Base-by-base conservation (phyloP, 305 asterid genomes). In the Fraxinus platypoda region DNA sequence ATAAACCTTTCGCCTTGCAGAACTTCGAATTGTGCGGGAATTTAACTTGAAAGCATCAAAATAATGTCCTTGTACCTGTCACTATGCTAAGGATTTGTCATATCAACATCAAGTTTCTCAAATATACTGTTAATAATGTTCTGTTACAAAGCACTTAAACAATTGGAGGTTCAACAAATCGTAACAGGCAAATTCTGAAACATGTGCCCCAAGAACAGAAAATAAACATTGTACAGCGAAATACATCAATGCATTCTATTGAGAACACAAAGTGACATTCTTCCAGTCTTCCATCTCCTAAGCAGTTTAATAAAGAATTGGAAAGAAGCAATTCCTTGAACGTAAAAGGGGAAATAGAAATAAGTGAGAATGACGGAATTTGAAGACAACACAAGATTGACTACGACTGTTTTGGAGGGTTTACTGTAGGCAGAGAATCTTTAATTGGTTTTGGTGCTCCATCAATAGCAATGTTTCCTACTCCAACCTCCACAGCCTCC, bases 401-500 rank as follows among this genome's bases (percentile, higher is more conserved):
- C 64, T 13, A 76, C 19, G 31, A 52, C 41, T 41, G 79, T 25
- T 64, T 84, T 71, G 78, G 21, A 77, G 85, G 80, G 80, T 76
- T 81, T 70, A 75, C 52, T 41, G 64, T 37, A 68, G 85, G 71
- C 54, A 46, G 80, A 57, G 76, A 72, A 57, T 78, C 90, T 81
- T 81, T 71, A 12, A 9, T 74, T 19, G 84, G 9, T 79, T 81
- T 78, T 76, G 82, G 8, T 21, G 84, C 79, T 74, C 81, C 86
- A 75, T 78, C 88, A 82, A 88, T 87, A 74, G 83, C 86, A 79
- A 88, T 85, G 79, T 82, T 88, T 19, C 84, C 86, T 35, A 87
- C 85, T 74, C 87, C 52, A 26, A 82, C 86, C 86, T 88, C 91
- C 84, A 82, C 82, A 49, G 91, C 84, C 77, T 84, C 88, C 41